A percentile compares a stretch with the other conserved stretches of the same genome.
phyloP scores from a whole-genome alignment of 495 filamentous ascomycete species.

The Pyrenula aspistea region DNA sequence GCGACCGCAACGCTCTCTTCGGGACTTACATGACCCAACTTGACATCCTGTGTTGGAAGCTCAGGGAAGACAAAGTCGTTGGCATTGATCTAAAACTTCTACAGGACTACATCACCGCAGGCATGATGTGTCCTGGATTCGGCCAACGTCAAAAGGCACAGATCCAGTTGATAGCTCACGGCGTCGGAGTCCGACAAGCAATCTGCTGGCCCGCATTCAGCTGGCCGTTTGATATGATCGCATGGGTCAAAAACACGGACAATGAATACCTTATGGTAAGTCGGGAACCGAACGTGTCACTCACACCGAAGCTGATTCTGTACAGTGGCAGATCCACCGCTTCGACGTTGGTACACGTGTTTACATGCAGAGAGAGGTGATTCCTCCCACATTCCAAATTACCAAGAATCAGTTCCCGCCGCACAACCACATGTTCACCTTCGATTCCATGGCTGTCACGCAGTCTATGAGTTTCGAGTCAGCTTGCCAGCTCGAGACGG shows the following conservation, averaged over 20 bases:
- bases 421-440: neutral
- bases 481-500: neutral
- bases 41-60: slow-evolving; percentile 24
- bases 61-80: slow-evolving; percentile 18
- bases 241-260: neutral
- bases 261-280: neutral
- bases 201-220: neutral
- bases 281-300: too few relatives aligned
- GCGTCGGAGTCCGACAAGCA: neutral
- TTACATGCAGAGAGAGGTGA: neutral
- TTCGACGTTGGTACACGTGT: neutral
- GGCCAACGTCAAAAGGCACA: slow-evolving; percentile 47
- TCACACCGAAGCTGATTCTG: neutral
- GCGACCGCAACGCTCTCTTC: slow-evolving; percentile 48
- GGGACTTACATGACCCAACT: slow-evolving; percentile 36
- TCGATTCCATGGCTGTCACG: neutral
- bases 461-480: neutral
- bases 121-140: slow-evolving; percentile 52
- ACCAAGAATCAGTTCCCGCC: neutral
- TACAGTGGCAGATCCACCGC: neutral
- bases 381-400: neutral
- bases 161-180: slow-evolving; percentile 10
- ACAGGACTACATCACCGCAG: slow-evolving; percentile 42
- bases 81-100: slow-evolving; percentile 43
- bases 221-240: neutral